Evolutionary conservation across 202 grass and related monocot genomes (phyloP).

Genomic region (Dendrocalamus latiflorus): DNA sequence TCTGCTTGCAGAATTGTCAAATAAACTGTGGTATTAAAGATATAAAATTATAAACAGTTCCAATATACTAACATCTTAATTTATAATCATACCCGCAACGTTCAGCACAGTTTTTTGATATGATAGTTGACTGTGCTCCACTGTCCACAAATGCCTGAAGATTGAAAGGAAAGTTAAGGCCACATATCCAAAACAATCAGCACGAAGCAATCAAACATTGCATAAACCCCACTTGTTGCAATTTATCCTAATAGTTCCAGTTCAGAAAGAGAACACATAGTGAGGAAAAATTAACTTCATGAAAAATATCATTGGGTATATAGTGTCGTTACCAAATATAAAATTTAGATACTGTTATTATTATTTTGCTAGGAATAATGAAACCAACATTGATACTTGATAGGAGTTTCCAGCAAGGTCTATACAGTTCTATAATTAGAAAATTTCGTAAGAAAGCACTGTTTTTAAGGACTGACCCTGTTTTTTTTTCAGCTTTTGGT

Average conservation of each 20-base stretch:
- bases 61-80: constrained; percentile 5
- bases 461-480: not conserved
- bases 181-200: constrained; percentile 14
- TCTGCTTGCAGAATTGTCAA: not conserved
- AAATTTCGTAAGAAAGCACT: constrained; percentile 2
- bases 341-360: not conserved
- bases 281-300: not conserved
- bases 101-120: constrained; percentile 95
- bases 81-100: constrained; percentile 75
- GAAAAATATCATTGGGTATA: not conserved
- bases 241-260: not conserved
- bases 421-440: constrained; percentile 14
- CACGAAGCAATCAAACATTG: not conserved
- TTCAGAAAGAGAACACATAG: not conserved
- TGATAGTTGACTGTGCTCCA: constrained; percentile 95
- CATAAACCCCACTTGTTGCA: not conserved
- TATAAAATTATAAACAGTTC: not conserved
- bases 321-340: not conserved
- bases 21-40: not conserved
- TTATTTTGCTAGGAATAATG: not conserved
- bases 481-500: too few relatives aligned
- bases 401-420: not conserved
- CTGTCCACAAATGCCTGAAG: constrained; percentile 94
- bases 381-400: not conserved
- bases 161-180: constrained; percentile 16